Evolutionary conservation across 495 filamentous ascomycete species (phyloP).

Genomic region (Letharia lupina): DNA sequence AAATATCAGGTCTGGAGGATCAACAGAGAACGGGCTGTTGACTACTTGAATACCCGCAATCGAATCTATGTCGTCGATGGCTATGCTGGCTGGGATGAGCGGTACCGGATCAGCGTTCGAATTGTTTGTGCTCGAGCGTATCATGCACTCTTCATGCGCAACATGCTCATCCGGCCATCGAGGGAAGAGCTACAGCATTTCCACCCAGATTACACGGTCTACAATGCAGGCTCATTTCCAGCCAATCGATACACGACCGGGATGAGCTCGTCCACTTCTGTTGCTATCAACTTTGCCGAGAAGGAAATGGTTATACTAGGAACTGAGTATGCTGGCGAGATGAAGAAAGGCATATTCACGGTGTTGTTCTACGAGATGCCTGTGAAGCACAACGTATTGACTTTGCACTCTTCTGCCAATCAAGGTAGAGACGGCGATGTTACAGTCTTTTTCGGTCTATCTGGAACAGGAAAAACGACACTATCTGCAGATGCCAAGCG

Average conservation of each 20-base stretch:
- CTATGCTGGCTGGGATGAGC: constrained; percentile 96
- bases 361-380: constrained; percentile 99
- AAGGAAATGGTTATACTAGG: constrained; percentile 98
- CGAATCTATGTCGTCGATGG: constrained; percentile 98
- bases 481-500: constrained; percentile 95
- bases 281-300: constrained; percentile 80
- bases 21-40: constrained; percentile 96
- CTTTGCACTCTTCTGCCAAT: constrained; percentile 91
- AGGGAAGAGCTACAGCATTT: constrained; percentile 89
- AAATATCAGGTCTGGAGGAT: constrained; percentile 89
- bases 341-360: constrained; percentile 99
- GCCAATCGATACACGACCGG: constrained; percentile 96
- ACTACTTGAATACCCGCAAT: constrained; percentile 97
- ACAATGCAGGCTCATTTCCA: constrained; percentile 97
- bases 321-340: constrained; percentile 98
- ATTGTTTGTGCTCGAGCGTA: constrained; percentile 98
- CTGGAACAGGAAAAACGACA: constrained; percentile 97
- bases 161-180: constrained; percentile 96
- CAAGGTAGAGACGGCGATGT: constrained; percentile 83
- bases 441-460: constrained; percentile 98
- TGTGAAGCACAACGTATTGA: constrained; percentile 97
- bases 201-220: constrained; percentile 98
- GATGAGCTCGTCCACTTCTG: constrained; percentile 91
- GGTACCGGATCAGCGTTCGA: constrained; percentile 94
- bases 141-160: constrained; percentile 99